Evolutionary conservation across 441 rosid species (phyloP), one percentile per base, ranked within the genome.

Genomic region (Pelargonium citronellum): DNA sequence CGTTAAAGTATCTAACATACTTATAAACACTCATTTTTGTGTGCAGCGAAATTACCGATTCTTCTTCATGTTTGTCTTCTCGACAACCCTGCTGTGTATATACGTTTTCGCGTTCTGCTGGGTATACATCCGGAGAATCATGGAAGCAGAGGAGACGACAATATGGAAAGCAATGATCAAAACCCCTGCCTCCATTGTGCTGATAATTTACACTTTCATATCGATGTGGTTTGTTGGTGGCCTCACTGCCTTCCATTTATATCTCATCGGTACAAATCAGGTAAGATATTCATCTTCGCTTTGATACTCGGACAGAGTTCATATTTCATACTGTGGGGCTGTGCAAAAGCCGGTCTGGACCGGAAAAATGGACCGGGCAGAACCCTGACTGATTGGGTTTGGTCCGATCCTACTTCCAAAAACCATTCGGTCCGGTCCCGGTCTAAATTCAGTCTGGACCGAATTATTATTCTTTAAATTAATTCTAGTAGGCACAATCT

Each of bases 191-290:
- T 95, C 99, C 69, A 87, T 90, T 12, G 96, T 79, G 1, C 75
- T 92, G 34, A 73, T 92, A 64, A 64, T 86, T 77, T 90, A 92
- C 82, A 79, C 88, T 61, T 95, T 95, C 72, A 79, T 92, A 55
- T 82, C 79, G 0, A 83, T 92, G 79, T 95, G 99, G 99, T 92
- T 95, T 80, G 99, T 95, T 66, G 98, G 95, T 69, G 99, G 99
- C 15, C 88, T 95, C 37, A 79, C 91, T 0, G 81, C 87, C 71
- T 95, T 90, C 83, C 99, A 95, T 79, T 81, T 86, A 70, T 95
- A 95, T 79, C 91, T 95, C 71, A 89, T 95, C 67, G 85, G 96
- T 70, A 89, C 86, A 81, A 95, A 95, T 80, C 98, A 95, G 91
- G 99, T 95, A 75, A 73, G 66, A 68, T 73, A 66, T 64, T 20